Evolutionary conservation across 176 grass and related monocot genomes (phyloP).

Genomic region (Tillandsia leiboldiana): DNA sequence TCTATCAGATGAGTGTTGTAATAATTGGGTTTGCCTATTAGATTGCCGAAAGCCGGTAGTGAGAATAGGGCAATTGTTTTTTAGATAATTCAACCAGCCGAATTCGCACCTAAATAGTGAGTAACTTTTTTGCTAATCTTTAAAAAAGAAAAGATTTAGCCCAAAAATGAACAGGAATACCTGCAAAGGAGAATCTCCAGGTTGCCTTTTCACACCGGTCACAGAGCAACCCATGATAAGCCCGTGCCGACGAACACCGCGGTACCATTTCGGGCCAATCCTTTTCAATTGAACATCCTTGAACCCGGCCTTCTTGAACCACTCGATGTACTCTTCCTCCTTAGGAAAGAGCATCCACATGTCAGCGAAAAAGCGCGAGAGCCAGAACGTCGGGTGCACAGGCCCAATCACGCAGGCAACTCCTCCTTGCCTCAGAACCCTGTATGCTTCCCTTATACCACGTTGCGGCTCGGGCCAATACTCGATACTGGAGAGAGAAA

Average conservation of each 20-base stretch:
- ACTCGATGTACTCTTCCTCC: slow-evolving; percentile 93
- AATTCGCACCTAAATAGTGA: too few species aligned
- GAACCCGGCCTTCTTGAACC: slow-evolving; percentile 90
- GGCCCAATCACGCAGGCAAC: slow-evolving; percentile 78
- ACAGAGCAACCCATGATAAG: slow-evolving; percentile 95
- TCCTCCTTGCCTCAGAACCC: slow-evolving; percentile 65
- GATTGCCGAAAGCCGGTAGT: too few species aligned
- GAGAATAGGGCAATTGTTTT: too few species aligned
- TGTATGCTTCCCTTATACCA: slow-evolving; percentile 93
- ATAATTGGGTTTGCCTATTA: too few species aligned
- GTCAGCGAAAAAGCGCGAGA: slow-evolving; percentile 79
- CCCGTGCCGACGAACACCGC: slow-evolving; percentile 76
- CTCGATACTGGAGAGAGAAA: slow-evolving; percentile 55
- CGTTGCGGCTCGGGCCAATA: slow-evolving; percentile 89
- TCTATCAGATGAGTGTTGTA: too few species aligned
- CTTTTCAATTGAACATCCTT: slow-evolving; percentile 79
- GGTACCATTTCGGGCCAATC: slow-evolving; percentile 94
- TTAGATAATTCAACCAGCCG: too few species aligned
- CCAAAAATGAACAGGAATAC: slow-evolving; percentile 14
- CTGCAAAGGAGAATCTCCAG: slow-evolving; percentile 70
- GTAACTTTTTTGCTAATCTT: neutral
- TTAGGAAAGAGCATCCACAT: slow-evolving; percentile 99
- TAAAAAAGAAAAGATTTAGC: neutral
- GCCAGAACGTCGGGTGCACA: slow-evolving; percentile 85
- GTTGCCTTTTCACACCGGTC: slow-evolving; percentile 60